These are phyloP conservation scores for Penicillium odoratum DNA, from an alignment of 495 filamentous ascomycete species.

Conservation along the genomic window DNA sequence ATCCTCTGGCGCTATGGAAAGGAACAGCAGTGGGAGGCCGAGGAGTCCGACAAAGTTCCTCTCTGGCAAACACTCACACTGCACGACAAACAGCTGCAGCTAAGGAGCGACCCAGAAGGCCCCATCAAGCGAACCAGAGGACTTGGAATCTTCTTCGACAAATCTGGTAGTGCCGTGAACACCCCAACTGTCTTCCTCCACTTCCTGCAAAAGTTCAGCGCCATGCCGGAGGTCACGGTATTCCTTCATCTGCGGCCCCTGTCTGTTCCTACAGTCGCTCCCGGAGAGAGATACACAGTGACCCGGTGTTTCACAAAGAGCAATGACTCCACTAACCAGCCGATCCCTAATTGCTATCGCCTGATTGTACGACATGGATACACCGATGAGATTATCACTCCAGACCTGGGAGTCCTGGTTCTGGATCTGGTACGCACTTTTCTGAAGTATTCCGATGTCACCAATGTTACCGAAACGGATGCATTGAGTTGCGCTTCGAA, in stretches of 20 bases:
- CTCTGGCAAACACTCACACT: constrained; percentile 47
- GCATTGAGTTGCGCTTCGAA: constrained; percentile 56
- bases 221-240: constrained; percentile 54
- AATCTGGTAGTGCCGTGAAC: constrained; percentile 45
- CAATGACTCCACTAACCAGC: constrained; percentile 13
- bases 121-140: constrained; percentile 47
- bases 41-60: constrained; percentile 50
- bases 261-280: constrained; percentile 33
- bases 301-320: constrained; percentile 29
- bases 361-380: constrained; percentile 68
- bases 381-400: constrained; percentile 63
- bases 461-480: constrained; percentile 1
- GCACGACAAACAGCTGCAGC: not conserved
- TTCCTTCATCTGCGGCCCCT: constrained; percentile 64
- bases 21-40: constrained; percentile 67
- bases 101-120: not conserved
- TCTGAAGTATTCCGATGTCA: constrained; percentile 31
- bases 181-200: constrained; percentile 61
- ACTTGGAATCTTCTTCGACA: constrained; percentile 66
- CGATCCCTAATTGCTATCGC: constrained; percentile 59
- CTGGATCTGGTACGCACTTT: constrained; percentile 59
- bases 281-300: constrained; percentile 49
- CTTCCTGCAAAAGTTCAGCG: constrained; percentile 61
- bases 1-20: constrained; percentile 74
- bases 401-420: constrained; percentile 58